Conservation (phyloP, 306 rosid genomes). For the Echinosophora koreensis region DNA sequence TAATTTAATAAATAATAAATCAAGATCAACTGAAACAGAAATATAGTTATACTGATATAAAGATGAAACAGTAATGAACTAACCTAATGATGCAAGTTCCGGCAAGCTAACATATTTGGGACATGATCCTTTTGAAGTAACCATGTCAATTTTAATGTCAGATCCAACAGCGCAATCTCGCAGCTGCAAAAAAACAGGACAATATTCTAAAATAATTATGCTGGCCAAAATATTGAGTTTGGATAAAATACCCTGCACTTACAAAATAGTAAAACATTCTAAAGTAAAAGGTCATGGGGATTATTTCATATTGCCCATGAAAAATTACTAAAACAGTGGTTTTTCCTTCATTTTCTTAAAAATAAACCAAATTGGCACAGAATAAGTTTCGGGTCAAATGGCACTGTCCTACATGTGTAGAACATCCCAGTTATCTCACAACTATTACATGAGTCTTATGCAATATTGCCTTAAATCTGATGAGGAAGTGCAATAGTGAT, state of each 20-base stretch:
- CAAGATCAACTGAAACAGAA: constrained; percentile 24
- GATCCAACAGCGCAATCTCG: constrained; percentile 73
- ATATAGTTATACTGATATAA: constrained; percentile 19
- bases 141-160: constrained; percentile 48
- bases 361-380: background rate
- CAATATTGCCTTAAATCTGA: constrained; percentile 31
- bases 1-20: constrained; percentile 9
- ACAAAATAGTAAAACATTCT: constrained; percentile 18
- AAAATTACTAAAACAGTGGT: constrained; percentile 22
- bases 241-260: constrained; percentile 22
- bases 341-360: constrained; percentile 12
- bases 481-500: constrained; percentile 19
- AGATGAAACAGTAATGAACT: constrained; percentile 41
- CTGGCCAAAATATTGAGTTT: constrained; percentile 17
- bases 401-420: constrained; percentile 9
- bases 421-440: constrained; percentile 21
- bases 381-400: background rate
- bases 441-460: constrained; percentile 10
- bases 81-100: constrained; percentile 55
- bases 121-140: constrained; percentile 68
- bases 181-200: constrained; percentile 63
- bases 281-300: background rate
- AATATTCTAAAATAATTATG: constrained; percentile 1
- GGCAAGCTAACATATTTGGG: constrained; percentile 86
- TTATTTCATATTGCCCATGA: constrained; percentile 20